Percentiles rank a stretch among this genome's conserved stretches.
phyloP scores from a whole-genome alignment of 139 green algal genomes.

The Diplosphaera chodatii region DNA sequence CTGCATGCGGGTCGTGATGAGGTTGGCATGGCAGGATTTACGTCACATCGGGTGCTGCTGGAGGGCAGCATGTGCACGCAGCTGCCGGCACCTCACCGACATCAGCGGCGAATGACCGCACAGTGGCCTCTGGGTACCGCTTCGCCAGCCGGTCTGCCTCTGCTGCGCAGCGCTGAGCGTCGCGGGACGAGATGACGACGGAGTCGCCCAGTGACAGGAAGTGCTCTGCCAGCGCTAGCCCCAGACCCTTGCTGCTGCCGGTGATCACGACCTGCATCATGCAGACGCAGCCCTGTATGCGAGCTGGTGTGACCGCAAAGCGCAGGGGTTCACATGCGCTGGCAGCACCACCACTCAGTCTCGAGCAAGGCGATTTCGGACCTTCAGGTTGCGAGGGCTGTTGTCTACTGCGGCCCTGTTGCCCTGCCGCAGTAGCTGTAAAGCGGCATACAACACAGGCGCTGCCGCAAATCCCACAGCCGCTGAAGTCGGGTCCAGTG shows the following conservation, averaged over 20 bases:
- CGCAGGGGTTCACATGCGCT: background rate
- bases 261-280: conserved; percentile 29
- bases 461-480: background rate
- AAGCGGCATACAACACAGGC: background rate
- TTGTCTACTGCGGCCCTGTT: background rate
- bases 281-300: too few species aligned
- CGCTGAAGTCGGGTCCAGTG: background rate
- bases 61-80: too few species aligned
- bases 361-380: too few species aligned
- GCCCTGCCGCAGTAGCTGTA: too few species aligned
- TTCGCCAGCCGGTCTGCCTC: conserved; percentile 4
- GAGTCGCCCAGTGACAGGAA: conserved; percentile 52
- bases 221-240: conserved; percentile 45
- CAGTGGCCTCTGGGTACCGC: conserved; percentile 16
- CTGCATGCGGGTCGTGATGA: background rate
- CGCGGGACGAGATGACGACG: conserved; percentile 41
- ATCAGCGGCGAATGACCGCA: conserved; percentile 27
- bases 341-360: too few species aligned
- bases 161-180: conserved; percentile 9
- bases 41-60: too few species aligned
- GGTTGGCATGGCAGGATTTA: too few species aligned
- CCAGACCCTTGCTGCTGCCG: conserved; percentile 37
- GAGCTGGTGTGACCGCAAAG: background rate
- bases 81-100: conserved; percentile 6
- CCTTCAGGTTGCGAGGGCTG: background rate